phyloP scores from a whole-genome alignment of 495 filamentous ascomycete species.

The Aspergillus bridgeri region DNA sequence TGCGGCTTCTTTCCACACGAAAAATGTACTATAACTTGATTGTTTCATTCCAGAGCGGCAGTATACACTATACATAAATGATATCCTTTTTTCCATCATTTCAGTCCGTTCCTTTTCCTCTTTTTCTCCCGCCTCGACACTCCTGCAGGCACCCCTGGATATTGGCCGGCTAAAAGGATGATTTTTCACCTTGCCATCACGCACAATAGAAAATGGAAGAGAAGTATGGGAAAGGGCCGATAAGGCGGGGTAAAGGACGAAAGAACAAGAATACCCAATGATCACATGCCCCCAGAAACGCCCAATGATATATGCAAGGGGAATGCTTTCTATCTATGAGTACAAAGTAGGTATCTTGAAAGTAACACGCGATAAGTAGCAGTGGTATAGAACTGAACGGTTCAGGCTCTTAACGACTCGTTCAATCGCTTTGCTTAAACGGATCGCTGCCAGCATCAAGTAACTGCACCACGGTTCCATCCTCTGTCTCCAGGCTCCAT shows the following conservation, averaged over 20 bases:
- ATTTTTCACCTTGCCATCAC: background rate
- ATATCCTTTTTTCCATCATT: constrained; percentile 36
- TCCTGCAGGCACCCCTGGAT: background rate
- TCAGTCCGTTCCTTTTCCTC: background rate
- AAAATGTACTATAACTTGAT: constrained; percentile 44
- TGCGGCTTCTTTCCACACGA: constrained; percentile 13
- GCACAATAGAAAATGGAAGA: background rate
- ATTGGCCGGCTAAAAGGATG: background rate
- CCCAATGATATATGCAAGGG: constrained; percentile 25
- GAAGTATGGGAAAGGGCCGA: background rate
- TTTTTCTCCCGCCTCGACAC: background rate
- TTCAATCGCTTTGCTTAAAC: constrained; percentile 43
- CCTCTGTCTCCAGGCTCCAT: constrained; percentile 69
- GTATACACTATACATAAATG: constrained; percentile 49
- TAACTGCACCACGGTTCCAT: constrained; percentile 63
- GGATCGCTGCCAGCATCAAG: constrained; percentile 60
- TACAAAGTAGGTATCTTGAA: constrained; percentile 15
- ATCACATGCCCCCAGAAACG: constrained; percentile 23
- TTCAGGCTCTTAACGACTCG: background rate
- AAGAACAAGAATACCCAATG: background rate
- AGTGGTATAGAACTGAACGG: background rate
- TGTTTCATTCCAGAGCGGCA: constrained; percentile 41
- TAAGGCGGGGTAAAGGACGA: background rate
- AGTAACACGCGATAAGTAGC: background rate
- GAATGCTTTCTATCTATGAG: constrained; percentile 19